Evolutionary conservation across 352 stramenopile species (phyloP), one percentile per base, ranked within the genome.

Genomic region (Phytophthora vignae): DNA sequence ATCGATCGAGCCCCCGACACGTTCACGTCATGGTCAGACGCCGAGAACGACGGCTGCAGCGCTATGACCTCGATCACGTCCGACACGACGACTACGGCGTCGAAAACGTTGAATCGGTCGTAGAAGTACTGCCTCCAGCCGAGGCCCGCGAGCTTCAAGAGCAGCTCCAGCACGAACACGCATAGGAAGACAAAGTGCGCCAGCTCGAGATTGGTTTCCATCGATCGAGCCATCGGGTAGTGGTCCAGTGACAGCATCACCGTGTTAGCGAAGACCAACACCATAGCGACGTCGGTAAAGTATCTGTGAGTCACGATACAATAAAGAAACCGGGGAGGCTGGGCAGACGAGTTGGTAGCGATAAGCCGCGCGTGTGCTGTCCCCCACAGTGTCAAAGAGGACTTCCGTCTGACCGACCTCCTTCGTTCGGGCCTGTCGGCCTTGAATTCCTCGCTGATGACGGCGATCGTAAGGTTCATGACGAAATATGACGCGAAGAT

Each of bases 401-500:
- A 55, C 10, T 22, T 31, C 49, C 49, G 7, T 31, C 15, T 19
- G n/a, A 36, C 42, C 21, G 42, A 3, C n/a, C 17, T 57, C n/a
- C 17, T 57, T 31, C 22, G 42, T 71, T 11, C 49, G 0, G 42
- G 63, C 2, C 55, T 69, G 29, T 92, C 84, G 15, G 90, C 68
- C 10, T 86, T 88, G 67, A 42, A 42, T 17, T 42, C 36, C 36
- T 42, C 36, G 14, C 36, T 42, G 36, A 42, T 42, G 36, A 42
- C 36, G 1, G 36, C 36, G 36, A 42, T 42, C 36, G 36, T 42
- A 10, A 42, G 4, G 36, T 42, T 97, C 61, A 97, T 97, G 1
- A 90, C 76, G 2, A 98, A 98, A 46, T 96, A 98, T 2, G 87
- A 90, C 38, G 88, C 94, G 22, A 97, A 94, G 29, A 97, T 87